These are phyloP conservation scores for Penicillium sp. DNA, from an alignment of 2,329 filamentous ascomycete species.

Conservation along the genomic window DNA sequence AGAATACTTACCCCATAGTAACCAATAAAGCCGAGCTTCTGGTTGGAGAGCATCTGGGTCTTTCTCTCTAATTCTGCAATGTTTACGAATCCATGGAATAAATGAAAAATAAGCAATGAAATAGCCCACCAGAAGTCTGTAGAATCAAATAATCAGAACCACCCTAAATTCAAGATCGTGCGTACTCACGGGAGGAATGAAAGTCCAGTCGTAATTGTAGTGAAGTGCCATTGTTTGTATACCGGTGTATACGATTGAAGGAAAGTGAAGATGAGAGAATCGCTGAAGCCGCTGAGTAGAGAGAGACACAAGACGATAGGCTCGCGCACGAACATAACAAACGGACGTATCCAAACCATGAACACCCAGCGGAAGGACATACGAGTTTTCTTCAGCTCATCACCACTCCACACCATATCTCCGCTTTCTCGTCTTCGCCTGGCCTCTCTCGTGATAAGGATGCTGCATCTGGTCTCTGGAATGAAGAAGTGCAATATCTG, in stretches of 20 bases:
- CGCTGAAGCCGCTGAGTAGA: conserved; percentile 63
- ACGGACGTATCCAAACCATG: conserved; percentile 60
- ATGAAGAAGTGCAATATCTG: conserved; percentile 52
- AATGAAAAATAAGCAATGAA: conserved; percentile 57
- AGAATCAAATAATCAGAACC: background rate
- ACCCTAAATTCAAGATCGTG: background rate
- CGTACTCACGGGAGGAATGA: conserved; percentile 53
- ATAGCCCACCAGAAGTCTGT: conserved; percentile 56
- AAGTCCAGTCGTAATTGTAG: conserved; percentile 49
- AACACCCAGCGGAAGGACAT: conserved; percentile 59
- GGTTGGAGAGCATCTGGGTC: conserved; percentile 57
- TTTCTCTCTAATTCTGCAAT: conserved; percentile 41
- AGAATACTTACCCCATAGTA: conserved; percentile 50
- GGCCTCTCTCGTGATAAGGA: conserved; percentile 60
- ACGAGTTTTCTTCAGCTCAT: conserved; percentile 63
- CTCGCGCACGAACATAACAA: conserved; percentile 64
- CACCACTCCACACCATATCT: conserved; percentile 67
- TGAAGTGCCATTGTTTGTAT: conserved; percentile 61
- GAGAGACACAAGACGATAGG: conserved; percentile 64
- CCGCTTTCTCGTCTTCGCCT: conserved; percentile 57
- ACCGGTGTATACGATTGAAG: conserved; percentile 62
- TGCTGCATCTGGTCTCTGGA: conserved; percentile 59
- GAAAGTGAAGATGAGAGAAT: conserved; percentile 67
- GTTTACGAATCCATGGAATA: conserved; percentile 53
- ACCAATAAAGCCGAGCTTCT: conserved; percentile 59